Base-by-base conservation (phyloP, 2,329 filamentous ascomycete genomes). In the Colletotrichum scovillei region DNA sequence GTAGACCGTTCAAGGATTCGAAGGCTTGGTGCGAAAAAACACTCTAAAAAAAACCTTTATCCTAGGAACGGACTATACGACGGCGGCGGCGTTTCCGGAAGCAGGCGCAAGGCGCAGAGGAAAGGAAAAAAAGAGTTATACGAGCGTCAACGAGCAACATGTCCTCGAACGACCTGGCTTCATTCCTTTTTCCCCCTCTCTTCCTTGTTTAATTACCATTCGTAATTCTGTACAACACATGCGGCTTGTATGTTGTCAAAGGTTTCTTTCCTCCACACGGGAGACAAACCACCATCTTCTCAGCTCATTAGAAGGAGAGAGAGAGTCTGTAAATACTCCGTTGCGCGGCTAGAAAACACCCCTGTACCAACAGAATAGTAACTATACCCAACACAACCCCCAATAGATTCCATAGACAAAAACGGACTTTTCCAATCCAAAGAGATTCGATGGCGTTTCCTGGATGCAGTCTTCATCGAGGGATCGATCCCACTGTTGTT, bases 241-340 rank as follows among this genome's bases (percentile, higher is more conserved):
- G 42, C n/a, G 35, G 32, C 38, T 30, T 53, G 60, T 63, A 63
- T 53, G 42, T 57, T 72, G 64, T 58, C 42, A 57, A 42, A 42
- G 16, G 52, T 53, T 58, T 14, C 19, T 28, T 58, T n/a, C 22
- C n/a, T 26, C 57, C 19, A 30, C 58, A 8, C 24, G 16, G 14
- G 32, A n/a, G 8, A 22, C 12, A 46, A 46, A 14, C 2, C 19
- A 38, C 35, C 32, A 57, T 63, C 28, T 59, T 72, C 69, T 72
- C 69, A 69, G 26, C 69, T 72, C 59, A 72, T 19, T 53, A 22
- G 53, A 62, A 35, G 32, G 32, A 35, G 32, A 32, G 30, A 46
- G 30, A 46, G 38, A 35, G 14, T 19, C 14, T 14, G 12, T 26
- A 24, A n/a, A 55, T 28, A 6, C 5, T 42, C 30, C 30, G 38